Conservation (phyloP, 257 asterid genomes). For the Solanum habrochaites region DNA sequence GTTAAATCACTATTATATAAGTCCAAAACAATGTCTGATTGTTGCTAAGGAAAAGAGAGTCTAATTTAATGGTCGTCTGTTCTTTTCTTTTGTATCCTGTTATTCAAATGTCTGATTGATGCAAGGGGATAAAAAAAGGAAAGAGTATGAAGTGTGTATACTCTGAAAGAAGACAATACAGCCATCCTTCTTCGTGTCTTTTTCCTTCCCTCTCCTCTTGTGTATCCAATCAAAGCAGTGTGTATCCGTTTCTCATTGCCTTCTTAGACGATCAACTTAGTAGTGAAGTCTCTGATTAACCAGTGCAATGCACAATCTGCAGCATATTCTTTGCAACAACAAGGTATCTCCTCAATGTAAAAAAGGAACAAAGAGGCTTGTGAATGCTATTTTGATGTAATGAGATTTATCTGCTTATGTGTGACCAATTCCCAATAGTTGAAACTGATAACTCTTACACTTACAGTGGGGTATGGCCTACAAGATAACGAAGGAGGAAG, state of each 20-base stretch:
- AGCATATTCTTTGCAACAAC: background rate
- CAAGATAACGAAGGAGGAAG: slow-evolving; percentile 56
- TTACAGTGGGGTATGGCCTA: slow-evolving; percentile 92
- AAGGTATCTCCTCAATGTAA: background rate
- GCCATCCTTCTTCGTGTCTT: background rate
- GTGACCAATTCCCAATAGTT: background rate
- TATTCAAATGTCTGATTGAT: background rate
- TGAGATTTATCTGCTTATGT: background rate
- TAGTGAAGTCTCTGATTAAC: background rate
- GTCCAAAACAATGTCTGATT: background rate
- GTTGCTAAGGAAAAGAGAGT: background rate
- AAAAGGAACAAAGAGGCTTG: background rate
- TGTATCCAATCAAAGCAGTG: background rate
- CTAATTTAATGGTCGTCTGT: background rate
- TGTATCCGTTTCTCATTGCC: background rate
- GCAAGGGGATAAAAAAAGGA: background rate
- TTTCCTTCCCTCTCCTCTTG: background rate
- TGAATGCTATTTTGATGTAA: background rate
- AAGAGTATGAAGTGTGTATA: background rate
- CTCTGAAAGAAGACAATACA: background rate
- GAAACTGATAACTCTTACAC: background rate
- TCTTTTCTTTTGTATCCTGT: background rate
- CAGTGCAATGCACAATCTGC: background rate
- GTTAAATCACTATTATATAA: background rate
- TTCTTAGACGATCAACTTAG: background rate